A percentile compares a stretch with the other conserved stretches of the same genome.
phyloP scores from a whole-genome alignment of 2,329 filamentous ascomycete genomes.

The Fusarium neocosmosporiellum region DNA sequence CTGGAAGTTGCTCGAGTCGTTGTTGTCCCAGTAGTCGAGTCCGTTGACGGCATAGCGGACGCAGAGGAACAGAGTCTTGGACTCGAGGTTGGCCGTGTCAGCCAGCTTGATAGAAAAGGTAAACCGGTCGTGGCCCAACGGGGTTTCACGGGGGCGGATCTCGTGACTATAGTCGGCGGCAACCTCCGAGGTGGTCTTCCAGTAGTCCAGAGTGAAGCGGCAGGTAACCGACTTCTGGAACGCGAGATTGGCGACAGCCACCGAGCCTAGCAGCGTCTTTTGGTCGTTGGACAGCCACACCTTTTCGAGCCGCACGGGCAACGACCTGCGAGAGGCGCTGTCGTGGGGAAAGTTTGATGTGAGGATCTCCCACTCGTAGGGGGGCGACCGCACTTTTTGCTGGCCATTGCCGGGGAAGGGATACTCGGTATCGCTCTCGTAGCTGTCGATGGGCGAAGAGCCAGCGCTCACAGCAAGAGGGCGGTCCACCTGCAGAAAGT shows the following conservation, averaged over 20 bases:
- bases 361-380: slow-evolving; percentile 88
- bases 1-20: slow-evolving; percentile 87
- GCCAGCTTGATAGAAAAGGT: slow-evolving; percentile 93
- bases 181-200: slow-evolving; percentile 98
- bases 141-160: slow-evolving; percentile 72
- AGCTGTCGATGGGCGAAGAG: slow-evolving; percentile 88
- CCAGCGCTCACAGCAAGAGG: slow-evolving; percentile 96
- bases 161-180: slow-evolving; percentile 88
- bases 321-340: slow-evolving; percentile 64
- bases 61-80: slow-evolving; percentile 93
- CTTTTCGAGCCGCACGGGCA: slow-evolving; percentile 83
- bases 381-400: slow-evolving; percentile 54
- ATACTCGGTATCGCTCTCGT: slow-evolving; percentile 90
- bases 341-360: slow-evolving; percentile 81
- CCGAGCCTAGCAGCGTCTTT: slow-evolving; percentile 83
- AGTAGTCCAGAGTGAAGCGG: slow-evolving; percentile 96
- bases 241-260: slow-evolving; percentile 87
- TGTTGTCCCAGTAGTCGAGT: slow-evolving; percentile 96
- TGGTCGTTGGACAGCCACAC: slow-evolving; percentile 90
- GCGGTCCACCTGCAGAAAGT: slow-evolving; percentile 93
- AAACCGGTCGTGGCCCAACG: slow-evolving; percentile 85
- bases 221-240: slow-evolving; percentile 92
- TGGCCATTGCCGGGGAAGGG: slow-evolving; percentile 74
- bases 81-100: slow-evolving; percentile 90
- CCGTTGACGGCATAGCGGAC: slow-evolving; percentile 87